phyloP scores from a whole-genome alignment of 768 basidiomycete species.

The Lactarius sanguifluus region DNA sequence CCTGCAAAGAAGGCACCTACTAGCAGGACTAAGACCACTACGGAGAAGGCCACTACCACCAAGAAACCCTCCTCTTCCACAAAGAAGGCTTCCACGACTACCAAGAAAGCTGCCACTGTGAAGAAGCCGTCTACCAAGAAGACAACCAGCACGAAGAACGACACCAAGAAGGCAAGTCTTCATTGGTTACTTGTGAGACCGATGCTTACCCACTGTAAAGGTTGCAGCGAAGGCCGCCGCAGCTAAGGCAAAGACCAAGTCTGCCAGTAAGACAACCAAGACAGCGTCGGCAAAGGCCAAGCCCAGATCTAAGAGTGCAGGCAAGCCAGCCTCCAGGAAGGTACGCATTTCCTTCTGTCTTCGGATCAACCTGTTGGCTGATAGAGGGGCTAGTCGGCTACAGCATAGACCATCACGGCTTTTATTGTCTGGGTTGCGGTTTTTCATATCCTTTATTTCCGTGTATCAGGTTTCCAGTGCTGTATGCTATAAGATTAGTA shows the following conservation, averaged over 20 bases:
- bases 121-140: constrained; percentile 38
- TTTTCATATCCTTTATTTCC: constrained; percentile 25
- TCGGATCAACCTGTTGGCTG: neutral
- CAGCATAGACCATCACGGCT: constrained; percentile 8
- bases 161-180: constrained; percentile 38
- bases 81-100: constrained; percentile 39
- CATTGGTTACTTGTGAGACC: neutral
- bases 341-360: neutral
- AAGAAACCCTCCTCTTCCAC: constrained; percentile 35
- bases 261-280: constrained; percentile 20
- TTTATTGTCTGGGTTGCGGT: constrained; percentile 8
- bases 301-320: constrained; percentile 18
- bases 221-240: constrained; percentile 27
- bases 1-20: constrained; percentile 39
- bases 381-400: constrained; percentile 9
- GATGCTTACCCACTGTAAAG: constrained; percentile 15
- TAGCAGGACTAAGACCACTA: constrained; percentile 34
- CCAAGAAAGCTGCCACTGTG: constrained; percentile 38
- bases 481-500: constrained; percentile 32
- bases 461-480: constrained; percentile 24
- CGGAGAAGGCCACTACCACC: constrained; percentile 37
- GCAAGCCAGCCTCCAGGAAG: constrained; percentile 24
- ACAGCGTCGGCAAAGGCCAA: constrained; percentile 23
- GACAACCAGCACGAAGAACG: constrained; percentile 34
- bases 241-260: constrained; percentile 21